Percentiles rank a stretch among this genome's conserved stretches.
These are phyloP conservation scores for Suillus decipiens DNA, from an alignment of 768 basidiomycete genomes.

Conservation along the genomic window DNA sequence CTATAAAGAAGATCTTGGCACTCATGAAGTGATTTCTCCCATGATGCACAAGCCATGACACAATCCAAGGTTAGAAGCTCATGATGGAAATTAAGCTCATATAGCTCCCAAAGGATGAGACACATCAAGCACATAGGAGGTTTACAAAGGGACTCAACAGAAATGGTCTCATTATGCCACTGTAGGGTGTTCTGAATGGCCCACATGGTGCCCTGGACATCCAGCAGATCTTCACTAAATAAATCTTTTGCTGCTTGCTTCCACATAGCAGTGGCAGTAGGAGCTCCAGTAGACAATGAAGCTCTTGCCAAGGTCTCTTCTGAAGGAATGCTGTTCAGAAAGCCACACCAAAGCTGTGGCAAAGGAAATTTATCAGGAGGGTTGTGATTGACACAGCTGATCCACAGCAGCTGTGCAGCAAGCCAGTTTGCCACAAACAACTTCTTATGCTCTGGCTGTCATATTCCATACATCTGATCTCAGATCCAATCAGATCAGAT, in stretches of 20 bases:
- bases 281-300: too few relatives aligned
- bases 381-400: too few relatives aligned
- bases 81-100: constrained; percentile 21
- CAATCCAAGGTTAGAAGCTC: constrained; percentile 23
- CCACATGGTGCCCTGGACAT: not conserved
- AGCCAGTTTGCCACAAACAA: too few relatives aligned
- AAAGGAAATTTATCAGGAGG: constrained; percentile 6
- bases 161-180: constrained; percentile 6
- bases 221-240: constrained; percentile 10
- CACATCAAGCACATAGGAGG: constrained; percentile 8
- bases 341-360: constrained; percentile 13
- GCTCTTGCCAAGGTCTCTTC: not conserved
- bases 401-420: not conserved
- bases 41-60: constrained; percentile 7
- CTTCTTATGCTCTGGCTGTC: too few relatives aligned
- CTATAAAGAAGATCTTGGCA: constrained; percentile 4
- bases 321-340: constrained; percentile 10
- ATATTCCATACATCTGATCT: too few relatives aligned
- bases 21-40: constrained; percentile 10
- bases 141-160: not conserved
- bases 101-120: too few relatives aligned
- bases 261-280: not conserved
- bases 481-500: too few relatives aligned
- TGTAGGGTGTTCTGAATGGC: not conserved
- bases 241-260: constrained; percentile 9